A percentile compares a stretch with the other conserved stretches of the same genome.
Conservation (phyloP, 1,139 yeast genomes). For the Suhomyces kunorum region DNA sequence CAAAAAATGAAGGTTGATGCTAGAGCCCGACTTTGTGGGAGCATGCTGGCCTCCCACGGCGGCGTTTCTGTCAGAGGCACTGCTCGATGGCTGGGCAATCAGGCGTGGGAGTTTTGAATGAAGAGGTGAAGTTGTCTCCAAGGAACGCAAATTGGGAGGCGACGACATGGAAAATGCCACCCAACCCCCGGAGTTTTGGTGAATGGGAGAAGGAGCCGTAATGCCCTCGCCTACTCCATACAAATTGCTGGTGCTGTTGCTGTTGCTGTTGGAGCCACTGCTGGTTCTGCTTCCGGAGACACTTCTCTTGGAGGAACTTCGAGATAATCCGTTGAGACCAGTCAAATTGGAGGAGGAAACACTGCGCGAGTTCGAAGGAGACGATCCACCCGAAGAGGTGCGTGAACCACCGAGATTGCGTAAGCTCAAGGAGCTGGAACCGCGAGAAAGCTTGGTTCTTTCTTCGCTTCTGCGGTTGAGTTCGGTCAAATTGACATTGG, state of each 20-base stretch:
- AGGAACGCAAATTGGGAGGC: conserved; percentile 12
- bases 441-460: conserved; percentile 19
- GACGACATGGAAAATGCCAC: conserved; percentile 13
- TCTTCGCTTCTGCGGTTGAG: conserved; percentile 28
- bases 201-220: conserved; percentile 2
- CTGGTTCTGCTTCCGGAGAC: too few species aligned
- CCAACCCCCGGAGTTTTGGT: conserved; percentile 5
- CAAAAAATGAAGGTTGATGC: conserved; percentile 20
- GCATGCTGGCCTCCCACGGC: conserved; percentile 21
- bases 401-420: conserved; percentile 18
- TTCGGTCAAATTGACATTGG: conserved; percentile 35
- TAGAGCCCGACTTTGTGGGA: conserved; percentile 18
- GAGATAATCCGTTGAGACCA: conserved; percentile 14
- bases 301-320: conserved; percentile 17
- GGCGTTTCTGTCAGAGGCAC: conserved; percentile 37
- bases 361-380: conserved; percentile 34
- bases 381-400: conserved; percentile 25
- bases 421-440: conserved; percentile 25
- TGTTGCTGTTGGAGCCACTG: conserved; percentile 7
- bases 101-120: conserved; percentile 6
- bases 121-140: conserved; percentile 13
- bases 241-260: conserved; percentile 4
- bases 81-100: conserved; percentile 29
- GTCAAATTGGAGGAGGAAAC: conserved; percentile 29
- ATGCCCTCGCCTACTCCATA: not conserved